Evolutionary conservation across 306 rosid species (phyloP).

Genomic region (Pueraria montana): DNA sequence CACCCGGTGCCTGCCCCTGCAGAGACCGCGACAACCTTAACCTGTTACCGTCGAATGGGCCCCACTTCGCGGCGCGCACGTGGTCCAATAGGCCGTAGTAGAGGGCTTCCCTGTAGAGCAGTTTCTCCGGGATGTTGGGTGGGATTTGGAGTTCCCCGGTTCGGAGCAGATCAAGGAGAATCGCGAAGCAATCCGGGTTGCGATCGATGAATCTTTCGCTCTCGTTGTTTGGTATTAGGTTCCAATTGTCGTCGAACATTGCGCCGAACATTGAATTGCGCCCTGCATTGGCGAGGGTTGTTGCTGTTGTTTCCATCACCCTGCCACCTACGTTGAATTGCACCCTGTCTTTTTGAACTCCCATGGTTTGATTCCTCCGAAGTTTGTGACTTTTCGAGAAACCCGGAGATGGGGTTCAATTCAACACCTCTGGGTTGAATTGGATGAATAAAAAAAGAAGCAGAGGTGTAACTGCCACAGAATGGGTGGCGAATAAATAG

Average conservation of each 20-base stretch:
- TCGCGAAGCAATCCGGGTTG: conserved; percentile 84
- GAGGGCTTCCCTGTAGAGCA: conserved; percentile 82
- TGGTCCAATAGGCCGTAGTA: conserved; percentile 82
- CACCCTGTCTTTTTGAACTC: conserved; percentile 70
- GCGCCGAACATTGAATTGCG: conserved; percentile 90
- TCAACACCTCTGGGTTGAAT: conserved; percentile 14
- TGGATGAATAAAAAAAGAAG: not conserved
- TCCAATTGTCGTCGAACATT: conserved; percentile 87
- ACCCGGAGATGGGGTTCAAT: conserved; percentile 45
- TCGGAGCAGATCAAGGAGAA: conserved; percentile 90
- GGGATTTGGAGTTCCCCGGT: conserved; percentile 73
- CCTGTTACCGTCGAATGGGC: conserved; percentile 85
- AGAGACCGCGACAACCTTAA: conserved; percentile 62
- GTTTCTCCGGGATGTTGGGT: conserved; percentile 70
- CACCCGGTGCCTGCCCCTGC: conserved; percentile 90
- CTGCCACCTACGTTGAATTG: conserved; percentile 95
- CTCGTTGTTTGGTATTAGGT: conserved; percentile 44
- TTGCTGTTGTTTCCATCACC: conserved; percentile 84
- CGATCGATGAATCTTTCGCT: conserved; percentile 86
- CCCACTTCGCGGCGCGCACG: conserved; percentile 86
- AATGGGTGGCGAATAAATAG: conserved; percentile 8
- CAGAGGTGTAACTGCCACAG: conserved; percentile 26
- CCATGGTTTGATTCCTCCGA: conserved; percentile 60
- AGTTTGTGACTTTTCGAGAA: conserved; percentile 43
- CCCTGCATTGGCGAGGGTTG: conserved; percentile 94